These are phyloP conservation scores for Stagonosporopsis vannaccii DNA, from an alignment of 2,329 filamentous ascomycete species.

Conservation along the genomic window DNA sequence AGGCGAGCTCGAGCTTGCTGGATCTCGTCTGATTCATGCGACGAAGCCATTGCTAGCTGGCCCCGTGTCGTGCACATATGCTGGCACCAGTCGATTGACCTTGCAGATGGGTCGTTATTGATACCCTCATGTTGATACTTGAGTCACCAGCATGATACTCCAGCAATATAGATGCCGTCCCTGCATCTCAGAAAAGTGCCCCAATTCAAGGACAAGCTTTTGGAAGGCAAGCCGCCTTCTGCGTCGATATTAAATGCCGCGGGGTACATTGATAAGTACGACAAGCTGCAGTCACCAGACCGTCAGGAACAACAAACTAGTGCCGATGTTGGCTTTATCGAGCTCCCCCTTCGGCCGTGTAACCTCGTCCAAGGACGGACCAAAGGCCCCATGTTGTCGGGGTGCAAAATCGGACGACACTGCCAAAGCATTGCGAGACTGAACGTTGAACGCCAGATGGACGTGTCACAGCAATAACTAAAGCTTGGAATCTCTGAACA, in stretches of 20 bases:
- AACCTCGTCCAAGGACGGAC: constrained; percentile 4
- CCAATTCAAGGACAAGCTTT: constrained; percentile 18
- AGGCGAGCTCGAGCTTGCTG: constrained; percentile 21
- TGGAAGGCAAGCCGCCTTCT: constrained; percentile 33
- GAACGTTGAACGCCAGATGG: background rate
- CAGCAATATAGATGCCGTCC: background rate
- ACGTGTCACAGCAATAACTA: background rate
- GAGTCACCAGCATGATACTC: background rate
- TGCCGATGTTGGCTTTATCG: constrained; percentile 6
- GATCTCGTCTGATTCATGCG: constrained; percentile 4
- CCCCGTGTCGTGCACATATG: constrained; percentile 23
- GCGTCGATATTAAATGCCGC: constrained; percentile 37
- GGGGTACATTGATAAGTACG: constrained; percentile 47
- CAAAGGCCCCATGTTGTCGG: constrained; percentile 3
- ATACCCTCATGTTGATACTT: background rate
- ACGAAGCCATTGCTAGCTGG: constrained; percentile 23
- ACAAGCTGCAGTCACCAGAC: constrained; percentile 37
- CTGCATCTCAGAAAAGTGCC: constrained; percentile 3
- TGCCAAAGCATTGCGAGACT: background rate
- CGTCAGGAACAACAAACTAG: constrained; percentile 17
- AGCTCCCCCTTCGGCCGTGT: constrained; percentile 14
- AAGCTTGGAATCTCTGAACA: background rate
- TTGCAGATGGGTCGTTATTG: constrained; percentile 26
- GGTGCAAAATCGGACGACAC: background rate
- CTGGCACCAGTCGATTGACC: constrained; percentile 26